A percentile compares a stretch with the other conserved stretches of the same genome.
Conservation (phyloP, 805 yeast genomes). For the Saitoella complicata region DNA sequence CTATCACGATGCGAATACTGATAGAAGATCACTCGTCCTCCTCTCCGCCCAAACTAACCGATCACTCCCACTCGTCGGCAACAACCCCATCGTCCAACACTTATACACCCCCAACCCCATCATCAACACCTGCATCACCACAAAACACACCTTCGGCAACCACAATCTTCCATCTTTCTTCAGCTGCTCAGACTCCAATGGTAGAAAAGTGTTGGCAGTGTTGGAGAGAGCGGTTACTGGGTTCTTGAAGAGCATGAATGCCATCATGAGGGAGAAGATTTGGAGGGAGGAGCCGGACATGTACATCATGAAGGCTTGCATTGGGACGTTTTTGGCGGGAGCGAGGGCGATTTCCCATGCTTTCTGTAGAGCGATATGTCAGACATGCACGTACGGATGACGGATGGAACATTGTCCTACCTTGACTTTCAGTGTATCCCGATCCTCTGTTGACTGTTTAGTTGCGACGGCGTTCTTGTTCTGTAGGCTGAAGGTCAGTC, state of each 20-base stretch:
- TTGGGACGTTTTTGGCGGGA: constrained; percentile 76
- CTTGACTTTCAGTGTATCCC: constrained; percentile 12
- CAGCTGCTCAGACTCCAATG: constrained; percentile 29
- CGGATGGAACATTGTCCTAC: too few relatives aligned
- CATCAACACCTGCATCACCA: constrained; percentile 34
- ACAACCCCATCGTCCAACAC: constrained; percentile 70
- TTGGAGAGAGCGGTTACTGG: constrained; percentile 58
- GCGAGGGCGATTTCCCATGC: constrained; percentile 77
- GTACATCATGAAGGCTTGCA: constrained; percentile 79
- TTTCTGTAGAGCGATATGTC: constrained; percentile 25
- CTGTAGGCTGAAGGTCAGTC: too few relatives aligned
- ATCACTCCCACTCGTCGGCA: constrained; percentile 75
- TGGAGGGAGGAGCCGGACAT: constrained; percentile 87
- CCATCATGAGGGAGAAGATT: constrained; percentile 80
- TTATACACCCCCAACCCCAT: constrained; percentile 73
- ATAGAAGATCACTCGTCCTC: not conserved
- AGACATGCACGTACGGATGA: too few relatives aligned
- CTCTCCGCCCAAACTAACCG: constrained; percentile 73
- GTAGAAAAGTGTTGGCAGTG: constrained; percentile 27
- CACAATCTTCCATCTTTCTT: constrained; percentile 17
- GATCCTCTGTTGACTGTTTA: constrained; percentile 4
- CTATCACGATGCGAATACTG: too few relatives aligned
- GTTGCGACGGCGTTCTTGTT: too few relatives aligned
- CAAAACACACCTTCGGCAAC: constrained; percentile 32
- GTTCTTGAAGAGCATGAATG: constrained; percentile 62